Evolutionary conservation across 768 basidiomycete genomes (phyloP).

Genomic region (Naganishia kalamii): DNA sequence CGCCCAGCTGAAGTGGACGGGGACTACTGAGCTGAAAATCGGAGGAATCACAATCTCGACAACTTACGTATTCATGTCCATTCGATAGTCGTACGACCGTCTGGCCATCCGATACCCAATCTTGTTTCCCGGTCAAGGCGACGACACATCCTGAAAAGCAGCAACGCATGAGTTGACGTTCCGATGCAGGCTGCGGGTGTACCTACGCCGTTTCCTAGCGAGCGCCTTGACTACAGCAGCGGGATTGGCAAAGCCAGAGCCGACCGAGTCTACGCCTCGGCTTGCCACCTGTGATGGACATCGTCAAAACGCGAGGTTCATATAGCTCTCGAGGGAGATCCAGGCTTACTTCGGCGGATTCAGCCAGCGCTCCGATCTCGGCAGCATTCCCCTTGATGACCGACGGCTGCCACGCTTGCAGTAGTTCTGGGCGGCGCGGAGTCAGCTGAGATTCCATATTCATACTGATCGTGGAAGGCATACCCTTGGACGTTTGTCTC

Average conservation of each 20-base stretch:
- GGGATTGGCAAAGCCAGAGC: slow-evolving; percentile 70
- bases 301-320: background rate
- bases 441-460: slow-evolving; percentile 5
- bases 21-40: too few species aligned
- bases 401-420: slow-evolving; percentile 72
- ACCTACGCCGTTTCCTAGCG: slow-evolving; percentile 68
- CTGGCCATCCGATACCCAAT: slow-evolving; percentile 78
- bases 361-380: slow-evolving; percentile 71
- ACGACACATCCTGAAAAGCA: slow-evolving; percentile 62
- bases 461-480: slow-evolving; percentile 16
- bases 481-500: slow-evolving; percentile 58
- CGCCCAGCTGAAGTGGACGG: slow-evolving; percentile 53
- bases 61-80: slow-evolving; percentile 54
- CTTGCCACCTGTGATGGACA: slow-evolving; percentile 55
- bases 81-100: slow-evolving; percentile 65
- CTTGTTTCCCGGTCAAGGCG: slow-evolving; percentile 69
- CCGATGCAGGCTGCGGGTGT: background rate
- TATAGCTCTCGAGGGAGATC: background rate
- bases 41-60: background rate
- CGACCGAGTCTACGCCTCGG: slow-evolving; percentile 80
- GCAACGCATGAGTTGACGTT: background rate
- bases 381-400: slow-evolving; percentile 89
- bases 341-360: slow-evolving; percentile 62
- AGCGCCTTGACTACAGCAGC: slow-evolving; percentile 61
- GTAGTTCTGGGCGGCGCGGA: slow-evolving; percentile 52